Percentiles rank a stretch among this genome's conserved stretches.
Conservation (phyloP, 805 yeast species). For the Lachancea lanzarotensis region DNA sequence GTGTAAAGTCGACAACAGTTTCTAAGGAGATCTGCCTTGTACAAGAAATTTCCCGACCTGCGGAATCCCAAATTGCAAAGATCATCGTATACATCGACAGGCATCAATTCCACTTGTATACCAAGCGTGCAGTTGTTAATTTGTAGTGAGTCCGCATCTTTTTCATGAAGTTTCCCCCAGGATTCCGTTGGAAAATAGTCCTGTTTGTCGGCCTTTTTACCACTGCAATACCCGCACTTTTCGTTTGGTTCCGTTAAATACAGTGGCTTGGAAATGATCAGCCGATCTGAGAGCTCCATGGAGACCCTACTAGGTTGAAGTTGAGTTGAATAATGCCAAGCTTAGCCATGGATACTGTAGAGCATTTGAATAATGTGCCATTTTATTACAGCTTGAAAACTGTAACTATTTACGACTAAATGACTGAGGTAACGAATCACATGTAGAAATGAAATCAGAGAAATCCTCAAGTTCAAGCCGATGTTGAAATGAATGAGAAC, state of each 20-base stretch:
- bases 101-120: slow-evolving; percentile 39
- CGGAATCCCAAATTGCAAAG: slow-evolving; percentile 71
- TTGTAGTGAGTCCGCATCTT: slow-evolving; percentile 9
- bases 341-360: no score
- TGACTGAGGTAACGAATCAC: no score
- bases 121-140: slow-evolving; percentile 31
- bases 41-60: slow-evolving; percentile 66
- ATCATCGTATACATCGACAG: slow-evolving; percentile 50
- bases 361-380: no score
- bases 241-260: slow-evolving; percentile 34
- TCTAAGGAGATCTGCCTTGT: slow-evolving; percentile 59
- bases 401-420: no score
- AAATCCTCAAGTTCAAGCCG: no score
- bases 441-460: no score
- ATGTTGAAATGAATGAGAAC: no score
- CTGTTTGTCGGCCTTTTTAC: slow-evolving; percentile 37
- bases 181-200: slow-evolving; percentile 37
- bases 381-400: no score
- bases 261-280: slow-evolving; percentile 41
- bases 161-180: slow-evolving; percentile 21
- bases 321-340: no score
- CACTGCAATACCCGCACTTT: slow-evolving; percentile 71
- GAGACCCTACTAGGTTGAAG: background rate
- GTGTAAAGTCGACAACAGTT: slow-evolving; percentile 78
- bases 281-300: slow-evolving; percentile 18